Percentiles rank a stretch among this genome's conserved stretches.
These are phyloP conservation scores for Venturia nashicola DNA, from an alignment of 2,329 filamentous ascomycete species.

Conservation along the genomic window DNA sequence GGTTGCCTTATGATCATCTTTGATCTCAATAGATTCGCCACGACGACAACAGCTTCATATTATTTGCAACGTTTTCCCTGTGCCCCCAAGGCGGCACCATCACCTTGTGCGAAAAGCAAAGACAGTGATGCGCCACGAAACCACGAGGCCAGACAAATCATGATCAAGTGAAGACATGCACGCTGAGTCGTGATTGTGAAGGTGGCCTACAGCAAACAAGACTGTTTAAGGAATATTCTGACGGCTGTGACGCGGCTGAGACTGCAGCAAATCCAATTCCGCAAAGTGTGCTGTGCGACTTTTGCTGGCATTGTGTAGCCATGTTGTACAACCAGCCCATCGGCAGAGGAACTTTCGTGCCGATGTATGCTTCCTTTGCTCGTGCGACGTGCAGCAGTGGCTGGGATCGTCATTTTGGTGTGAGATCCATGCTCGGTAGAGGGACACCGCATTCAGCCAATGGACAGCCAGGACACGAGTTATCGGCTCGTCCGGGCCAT, in stretches of 20 bases:
- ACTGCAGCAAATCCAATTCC: neutral
- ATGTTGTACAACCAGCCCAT: neutral
- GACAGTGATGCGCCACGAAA: neutral
- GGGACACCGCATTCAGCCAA: neutral
- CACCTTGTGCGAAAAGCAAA: conserved; percentile 1
- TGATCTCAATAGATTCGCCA: neutral
- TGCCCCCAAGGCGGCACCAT: neutral
- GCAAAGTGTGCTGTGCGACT: neutral
- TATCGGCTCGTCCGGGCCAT: neutral
- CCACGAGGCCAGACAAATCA: neutral
- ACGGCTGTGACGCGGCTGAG: neutral
- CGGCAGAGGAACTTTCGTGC: conserved; percentile 1
- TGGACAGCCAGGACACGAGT: neutral
- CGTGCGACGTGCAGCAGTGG: neutral
- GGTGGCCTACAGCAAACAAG: neutral
- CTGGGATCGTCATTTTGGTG: neutral
- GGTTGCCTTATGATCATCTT: neutral
- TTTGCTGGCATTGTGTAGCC: neutral
- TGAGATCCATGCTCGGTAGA: neutral
- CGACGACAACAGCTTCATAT: neutral
- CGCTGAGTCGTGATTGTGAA: neutral
- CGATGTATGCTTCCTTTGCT: neutral
- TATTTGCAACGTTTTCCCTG: neutral
- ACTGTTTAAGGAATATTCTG: neutral
- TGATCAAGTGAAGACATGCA: neutral